These are phyloP conservation scores for Epichloe hybrida DNA, from an alignment of 2,329 filamentous ascomycete species.

Conservation along the genomic window DNA sequence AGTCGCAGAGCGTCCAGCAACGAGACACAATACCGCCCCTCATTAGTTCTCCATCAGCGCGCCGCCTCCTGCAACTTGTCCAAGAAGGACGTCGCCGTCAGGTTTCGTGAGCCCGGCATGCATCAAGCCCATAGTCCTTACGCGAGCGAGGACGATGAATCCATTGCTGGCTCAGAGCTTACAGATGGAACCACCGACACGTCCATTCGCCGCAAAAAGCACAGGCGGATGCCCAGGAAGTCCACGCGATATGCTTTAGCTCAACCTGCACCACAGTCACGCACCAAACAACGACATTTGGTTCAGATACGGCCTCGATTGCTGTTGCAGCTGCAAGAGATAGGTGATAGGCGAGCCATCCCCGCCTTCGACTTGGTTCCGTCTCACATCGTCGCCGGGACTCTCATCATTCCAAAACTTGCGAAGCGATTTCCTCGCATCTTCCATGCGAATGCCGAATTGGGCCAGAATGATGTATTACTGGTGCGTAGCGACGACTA, in stretches of 20 bases:
- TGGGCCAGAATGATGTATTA: conserved; percentile 57
- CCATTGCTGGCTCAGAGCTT: conserved; percentile 25
- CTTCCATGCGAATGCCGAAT: conserved; percentile 47
- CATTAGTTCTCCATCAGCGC: conserved; percentile 11
- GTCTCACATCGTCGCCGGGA: conserved; percentile 42
- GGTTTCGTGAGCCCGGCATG: conserved; percentile 28
- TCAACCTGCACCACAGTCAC: conserved; percentile 47
- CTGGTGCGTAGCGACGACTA: conserved; percentile 61
- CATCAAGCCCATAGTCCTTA: conserved; percentile 13
- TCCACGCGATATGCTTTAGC: conserved; percentile 55
- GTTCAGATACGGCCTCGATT: conserved; percentile 54
- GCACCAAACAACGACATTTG: conserved; percentile 50
- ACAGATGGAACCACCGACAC: conserved; percentile 33
- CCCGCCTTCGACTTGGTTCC: conserved; percentile 65
- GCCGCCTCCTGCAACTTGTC: conserved; percentile 26
- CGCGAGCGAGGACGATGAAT: conserved; percentile 37
- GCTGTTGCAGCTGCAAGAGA: conserved; percentile 56
- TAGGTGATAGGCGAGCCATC: conserved; percentile 47
- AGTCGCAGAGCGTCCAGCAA: conserved; percentile 1
- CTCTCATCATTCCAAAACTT: conserved; percentile 44
- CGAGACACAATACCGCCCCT: neutral
- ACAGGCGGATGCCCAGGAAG: conserved; percentile 34
- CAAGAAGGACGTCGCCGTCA: conserved; percentile 29
- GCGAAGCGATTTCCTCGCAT: conserved; percentile 49
- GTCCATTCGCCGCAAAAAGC: conserved; percentile 23